Percentiles rank a stretch among this genome's conserved stretches.
These are phyloP conservation scores for Aspergillus ustus DNA, from an alignment of 2,329 filamentous ascomycete species.

Conservation along the genomic window DNA sequence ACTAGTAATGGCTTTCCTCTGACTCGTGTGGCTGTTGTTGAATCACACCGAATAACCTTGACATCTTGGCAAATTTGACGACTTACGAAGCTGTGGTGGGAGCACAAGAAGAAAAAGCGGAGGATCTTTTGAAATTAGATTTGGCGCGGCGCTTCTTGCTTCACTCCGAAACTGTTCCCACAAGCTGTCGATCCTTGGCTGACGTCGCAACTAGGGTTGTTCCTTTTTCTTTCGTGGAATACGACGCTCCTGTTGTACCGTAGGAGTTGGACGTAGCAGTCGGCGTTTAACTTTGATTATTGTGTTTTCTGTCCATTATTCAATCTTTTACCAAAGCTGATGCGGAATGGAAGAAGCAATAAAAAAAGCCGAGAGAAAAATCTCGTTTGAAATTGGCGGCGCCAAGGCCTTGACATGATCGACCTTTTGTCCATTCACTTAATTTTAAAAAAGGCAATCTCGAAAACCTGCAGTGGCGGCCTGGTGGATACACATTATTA, in stretches of 20 bases:
- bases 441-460: not conserved
- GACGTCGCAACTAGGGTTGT: constrained; percentile 11
- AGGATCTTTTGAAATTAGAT: not conserved
- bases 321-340: not conserved
- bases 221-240: not conserved
- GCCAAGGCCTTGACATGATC: not conserved
- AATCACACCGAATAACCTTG: too few species aligned
- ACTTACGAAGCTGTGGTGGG: not conserved
- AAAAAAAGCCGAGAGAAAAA: not conserved
- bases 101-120: not conserved
- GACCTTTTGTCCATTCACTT: not conserved
- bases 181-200: constrained; percentile 23
- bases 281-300: not conserved
- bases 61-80: not conserved
- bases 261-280: not conserved
- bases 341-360: not conserved
- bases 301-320: not conserved
- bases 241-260: not conserved
- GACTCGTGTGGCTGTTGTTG: not conserved
- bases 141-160: not conserved
- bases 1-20: not conserved
- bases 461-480: not conserved
- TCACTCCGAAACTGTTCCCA: constrained; percentile 15
- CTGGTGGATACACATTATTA: too few species aligned
- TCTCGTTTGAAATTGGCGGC: not conserved